phyloP scores from a whole-genome alignment of 2,329 filamentous ascomycete genomes.

The Hypoxylon sp. region DNA sequence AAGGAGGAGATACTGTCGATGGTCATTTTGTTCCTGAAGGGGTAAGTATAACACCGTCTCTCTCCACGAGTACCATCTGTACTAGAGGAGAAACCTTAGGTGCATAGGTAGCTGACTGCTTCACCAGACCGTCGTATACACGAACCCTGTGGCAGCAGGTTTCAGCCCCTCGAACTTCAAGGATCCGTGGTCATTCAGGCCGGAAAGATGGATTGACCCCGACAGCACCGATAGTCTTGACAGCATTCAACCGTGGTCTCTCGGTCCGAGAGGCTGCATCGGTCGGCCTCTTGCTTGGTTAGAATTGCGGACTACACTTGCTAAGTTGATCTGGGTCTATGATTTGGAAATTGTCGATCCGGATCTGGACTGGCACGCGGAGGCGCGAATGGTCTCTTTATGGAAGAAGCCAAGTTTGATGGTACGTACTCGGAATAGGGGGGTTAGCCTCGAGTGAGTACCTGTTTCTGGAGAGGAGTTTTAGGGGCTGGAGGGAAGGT shows the following conservation, averaged over 20 bases:
- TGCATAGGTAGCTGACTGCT: background rate
- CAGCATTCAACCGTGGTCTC: conserved; percentile 28
- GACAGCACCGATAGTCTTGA: conserved; percentile 9
- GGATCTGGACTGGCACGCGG: conserved; percentile 39
- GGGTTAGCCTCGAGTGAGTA: conserved; percentile 5
- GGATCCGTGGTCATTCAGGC: conserved; percentile 29
- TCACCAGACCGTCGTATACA: conserved; percentile 16
- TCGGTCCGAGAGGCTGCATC: conserved; percentile 20
- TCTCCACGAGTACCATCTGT: background rate
- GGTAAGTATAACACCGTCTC: conserved; percentile 8
- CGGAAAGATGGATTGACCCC: conserved; percentile 31
- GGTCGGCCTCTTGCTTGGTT: conserved; percentile 32
- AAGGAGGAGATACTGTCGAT: conserved; percentile 22
- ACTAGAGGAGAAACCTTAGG: too few species aligned
- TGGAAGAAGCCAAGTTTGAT: conserved; percentile 40
- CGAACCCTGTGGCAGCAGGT: conserved; percentile 26
- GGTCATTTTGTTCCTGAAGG: conserved; percentile 27
- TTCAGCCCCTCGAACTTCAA: conserved; percentile 29
- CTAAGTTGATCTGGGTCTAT: conserved; percentile 38
- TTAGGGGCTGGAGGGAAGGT: background rate
- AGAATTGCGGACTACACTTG: conserved; percentile 34
- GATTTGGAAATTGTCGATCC: conserved; percentile 37
- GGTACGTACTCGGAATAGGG: conserved; percentile 20
- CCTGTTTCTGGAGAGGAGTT: background rate
- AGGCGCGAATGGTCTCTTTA: conserved; percentile 36